Base-by-base conservation (phyloP, 2,329 filamentous ascomycete species). In the Colletotrichum cuscutae region DNA sequence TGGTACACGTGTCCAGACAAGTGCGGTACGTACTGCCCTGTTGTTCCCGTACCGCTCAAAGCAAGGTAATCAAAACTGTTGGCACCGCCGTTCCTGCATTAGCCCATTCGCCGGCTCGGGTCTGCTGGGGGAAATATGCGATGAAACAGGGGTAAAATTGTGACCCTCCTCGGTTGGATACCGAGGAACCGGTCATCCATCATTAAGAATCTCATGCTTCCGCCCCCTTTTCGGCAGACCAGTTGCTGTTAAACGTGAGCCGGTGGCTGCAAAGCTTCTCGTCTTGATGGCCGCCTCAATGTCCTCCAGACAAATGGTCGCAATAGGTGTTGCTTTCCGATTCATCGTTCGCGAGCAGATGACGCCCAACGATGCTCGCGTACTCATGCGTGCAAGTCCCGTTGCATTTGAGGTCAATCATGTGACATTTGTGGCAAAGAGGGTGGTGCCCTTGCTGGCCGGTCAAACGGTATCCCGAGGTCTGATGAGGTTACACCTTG, bases 71-170 rank as follows among this genome's bases (percentile, higher is more conserved):
- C 68, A 72, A 68, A 72, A 56, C 37, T 68, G 30, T 54, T 73
- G 62, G 68, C 67, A 72, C 68, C 71, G 52, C 62, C 53, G 71
- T 73, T 72, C 71, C 71, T 73, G 71, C 71, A 73, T 73, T 73
- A 73, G 71, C 53, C 68, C 57, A 68, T 58, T 72, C 37, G 54
- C 61, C 62, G 53, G 62, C 71, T 63, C 72, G 68, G 71, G 62
- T 67, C 62, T 64, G 58, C 71, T 73, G 71, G 71, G 57, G 53
- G 67, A 61, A 59, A 72, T 62, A 66, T 72, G 68, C 62, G 62
- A 73, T 73, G 71, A 73, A 73, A 73, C 71, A 73, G 71, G 71
- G 71, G 71, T 68, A 63, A 73, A 72, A 68, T 73, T 73, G 59
- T 72, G 62, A 67, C 71, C 62, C 68, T 73, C 70, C 62, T 73